Conservation (phyloP, 768 basidiomycete species). For the Boletus tomentosulus region DNA sequence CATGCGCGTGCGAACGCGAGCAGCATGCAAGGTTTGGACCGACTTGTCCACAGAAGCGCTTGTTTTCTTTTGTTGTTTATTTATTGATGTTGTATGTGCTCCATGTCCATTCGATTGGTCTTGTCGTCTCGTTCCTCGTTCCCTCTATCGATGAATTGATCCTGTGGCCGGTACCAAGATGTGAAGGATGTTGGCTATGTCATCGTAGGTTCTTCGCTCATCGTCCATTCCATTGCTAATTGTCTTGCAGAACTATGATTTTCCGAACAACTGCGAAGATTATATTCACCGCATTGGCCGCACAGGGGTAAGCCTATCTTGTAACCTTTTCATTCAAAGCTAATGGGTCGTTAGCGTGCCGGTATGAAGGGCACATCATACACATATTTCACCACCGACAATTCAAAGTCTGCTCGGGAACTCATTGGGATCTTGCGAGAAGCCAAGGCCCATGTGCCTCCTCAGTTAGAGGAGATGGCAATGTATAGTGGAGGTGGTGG, state of each 20-base stretch:
- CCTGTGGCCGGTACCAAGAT: conserved; percentile 50
- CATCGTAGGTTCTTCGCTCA: conserved; percentile 56
- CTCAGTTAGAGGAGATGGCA: conserved; percentile 91
- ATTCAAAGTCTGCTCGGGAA: conserved; percentile 91
- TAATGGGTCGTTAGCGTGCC: conserved; percentile 58
- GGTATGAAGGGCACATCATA: conserved; percentile 89
- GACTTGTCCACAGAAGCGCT: conserved; percentile 32
- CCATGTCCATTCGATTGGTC: conserved; percentile 22
- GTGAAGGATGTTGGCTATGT: conserved; percentile 99
- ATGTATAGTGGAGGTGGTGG: conserved; percentile 80
- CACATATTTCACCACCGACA: conserved; percentile 96
- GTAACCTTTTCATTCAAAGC: not conserved
- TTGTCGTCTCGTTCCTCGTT: conserved; percentile 11
- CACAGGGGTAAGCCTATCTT: conserved; percentile 61
- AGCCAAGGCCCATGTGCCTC: conserved; percentile 80
- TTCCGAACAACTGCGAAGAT: conserved; percentile 97
- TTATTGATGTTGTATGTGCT: conserved; percentile 35
- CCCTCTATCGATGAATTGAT: conserved; percentile 31
- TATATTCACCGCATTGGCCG: conserved; percentile 99
- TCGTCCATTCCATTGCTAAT: conserved; percentile 6
- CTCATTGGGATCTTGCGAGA: conserved; percentile 82
- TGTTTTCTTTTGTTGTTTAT: conserved; percentile 23
- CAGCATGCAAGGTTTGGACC: conserved; percentile 28
- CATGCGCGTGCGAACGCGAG: conserved; percentile 30
- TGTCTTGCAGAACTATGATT: conserved; percentile 79